These are phyloP conservation scores for Wickerhamiella domercqiae DNA, from an alignment of 805 yeast species.

Conservation along the genomic window DNA sequence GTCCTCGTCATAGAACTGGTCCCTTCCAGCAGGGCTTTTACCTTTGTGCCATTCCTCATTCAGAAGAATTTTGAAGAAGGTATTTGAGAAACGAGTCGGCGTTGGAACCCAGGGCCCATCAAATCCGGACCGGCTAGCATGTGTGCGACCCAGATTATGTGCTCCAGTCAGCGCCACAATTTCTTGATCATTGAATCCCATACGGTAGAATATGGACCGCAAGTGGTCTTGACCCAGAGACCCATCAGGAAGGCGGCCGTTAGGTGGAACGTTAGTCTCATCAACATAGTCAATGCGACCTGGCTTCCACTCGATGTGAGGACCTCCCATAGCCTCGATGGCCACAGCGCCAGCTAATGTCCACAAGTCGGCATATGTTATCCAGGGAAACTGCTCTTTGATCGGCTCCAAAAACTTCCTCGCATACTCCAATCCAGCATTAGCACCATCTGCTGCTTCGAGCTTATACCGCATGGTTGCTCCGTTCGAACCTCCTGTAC, in stretches of 20 bases:
- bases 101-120: slow-evolving; percentile 87
- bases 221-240: slow-evolving; percentile 39
- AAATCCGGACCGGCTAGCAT: slow-evolving; percentile 51
- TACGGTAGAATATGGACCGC: slow-evolving; percentile 36
- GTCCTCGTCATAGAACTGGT: slow-evolving; percentile 33
- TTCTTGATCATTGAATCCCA: slow-evolving; percentile 49
- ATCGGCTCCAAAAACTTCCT: slow-evolving; percentile 42
- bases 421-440: slow-evolving; percentile 38
- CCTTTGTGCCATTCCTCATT: slow-evolving; percentile 38
- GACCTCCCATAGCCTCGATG: slow-evolving; percentile 50
- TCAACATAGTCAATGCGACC: slow-evolving; percentile 45
- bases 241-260: slow-evolving; percentile 50
- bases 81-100: slow-evolving; percentile 60
- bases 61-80: slow-evolving; percentile 43
- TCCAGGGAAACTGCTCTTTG: slow-evolving; percentile 40
- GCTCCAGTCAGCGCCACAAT: slow-evolving; percentile 50
- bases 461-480: slow-evolving; percentile 36
- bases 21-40: slow-evolving; percentile 26
- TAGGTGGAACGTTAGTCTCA: slow-evolving; percentile 41
- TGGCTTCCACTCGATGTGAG: slow-evolving; percentile 63
- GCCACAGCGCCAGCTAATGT: slow-evolving; percentile 56
- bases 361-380: slow-evolving; percentile 55
- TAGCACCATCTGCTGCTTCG: slow-evolving; percentile 32
- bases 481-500: slow-evolving; percentile 40
- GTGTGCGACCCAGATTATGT: slow-evolving; percentile 49